Conservation (phyloP, 1,284 basidiomycete species). For the Macrocystidia cucumis region DNA sequence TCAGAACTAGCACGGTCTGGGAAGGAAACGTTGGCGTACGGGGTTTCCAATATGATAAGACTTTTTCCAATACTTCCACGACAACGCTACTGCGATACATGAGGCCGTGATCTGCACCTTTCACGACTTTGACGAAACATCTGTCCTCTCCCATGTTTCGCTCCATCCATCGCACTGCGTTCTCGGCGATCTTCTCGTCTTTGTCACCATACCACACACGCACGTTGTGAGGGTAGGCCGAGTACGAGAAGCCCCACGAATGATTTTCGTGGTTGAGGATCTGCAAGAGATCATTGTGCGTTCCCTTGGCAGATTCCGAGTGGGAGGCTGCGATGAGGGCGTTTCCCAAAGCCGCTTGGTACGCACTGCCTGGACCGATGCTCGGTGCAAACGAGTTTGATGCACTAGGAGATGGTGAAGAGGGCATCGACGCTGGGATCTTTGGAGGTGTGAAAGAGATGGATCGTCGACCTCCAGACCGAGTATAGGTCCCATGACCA, state of each 20-base stretch:
- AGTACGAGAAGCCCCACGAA: conserved; percentile 81
- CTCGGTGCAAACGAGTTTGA: conserved; percentile 30
- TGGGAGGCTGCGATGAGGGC: conserved; percentile 92
- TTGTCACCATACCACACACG: conserved; percentile 90
- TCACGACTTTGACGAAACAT: conserved; percentile 77
- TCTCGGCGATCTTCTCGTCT: conserved; percentile 89
- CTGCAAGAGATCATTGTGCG: conserved; percentile 84
- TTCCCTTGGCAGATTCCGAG: conserved; percentile 87
- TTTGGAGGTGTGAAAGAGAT: conserved; percentile 53
- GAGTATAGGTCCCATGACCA: conserved; percentile 19
- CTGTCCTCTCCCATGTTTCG: conserved; percentile 69
- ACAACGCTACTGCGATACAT: conserved; percentile 89
- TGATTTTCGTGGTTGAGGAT: conserved; percentile 84
- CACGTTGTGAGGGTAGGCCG: conserved; percentile 71
- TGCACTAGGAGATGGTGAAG: conserved; percentile 39
- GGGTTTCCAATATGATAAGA: conserved; percentile 51
- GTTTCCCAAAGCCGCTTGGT: conserved; percentile 70
- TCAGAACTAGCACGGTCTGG: conserved; percentile 9
- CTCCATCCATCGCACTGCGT: conserved; percentile 88
- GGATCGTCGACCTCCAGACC: conserved; percentile 48
- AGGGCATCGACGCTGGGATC: conserved; percentile 33
- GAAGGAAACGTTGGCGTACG: conserved; percentile 8
- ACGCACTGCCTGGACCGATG: conserved; percentile 30
- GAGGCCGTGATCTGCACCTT: conserved; percentile 84
- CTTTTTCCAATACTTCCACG: conserved; percentile 77